Base-by-base conservation (phyloP, 345 rosid species). In the Populus nigra region DNA sequence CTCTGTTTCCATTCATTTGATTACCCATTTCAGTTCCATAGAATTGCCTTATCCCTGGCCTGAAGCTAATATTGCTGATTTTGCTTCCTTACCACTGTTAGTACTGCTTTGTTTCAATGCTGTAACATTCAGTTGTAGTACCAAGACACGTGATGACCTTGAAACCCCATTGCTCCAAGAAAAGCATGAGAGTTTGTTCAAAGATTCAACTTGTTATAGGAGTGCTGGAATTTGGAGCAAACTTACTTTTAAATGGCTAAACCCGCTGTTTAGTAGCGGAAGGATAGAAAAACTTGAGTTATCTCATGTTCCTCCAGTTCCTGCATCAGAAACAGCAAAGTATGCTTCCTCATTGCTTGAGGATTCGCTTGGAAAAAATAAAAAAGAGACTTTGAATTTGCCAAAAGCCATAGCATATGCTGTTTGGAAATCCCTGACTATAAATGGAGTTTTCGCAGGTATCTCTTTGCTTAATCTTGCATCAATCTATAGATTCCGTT, bases 371-470 rank as follows among this genome's bases (percentile, higher is more conserved):
- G 20, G 76, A 25, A 88, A 84, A 73, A 77, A 80, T 72, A 88
- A 86, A 73, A 75, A 20, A 18, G 84, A 79, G 18, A 76, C 73
- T 20, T 65, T 76, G 69, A 81, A 86, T 17, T 76, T 91, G 86
- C 84, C 86, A 2, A 76, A 75, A 45, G 88, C 86, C 36, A 72
- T 89, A 68, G 27, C 70, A 11, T 17, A 33, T 85, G 78, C 92
- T 8, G 73, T 85, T 7, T 75, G 88, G 90, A 89, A 81, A 77
- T 78, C 96, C 8, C 79, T 91, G 66, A 79, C 71, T n/a, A 35
- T 76, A 7, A 91, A 90, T 78, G 96, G 88, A 45, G 82, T 86
- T 61, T 82, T 85, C 76, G 93, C 96, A 80, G 96, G 96, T 91
- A 87, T 0, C 9, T 45, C 11, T 23, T n/a, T 72, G 77, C 41